These are phyloP conservation scores for Pseudogymnoascus verrucosus DNA, from an alignment of 2,329 filamentous ascomycete species.

Conservation along the genomic window DNA sequence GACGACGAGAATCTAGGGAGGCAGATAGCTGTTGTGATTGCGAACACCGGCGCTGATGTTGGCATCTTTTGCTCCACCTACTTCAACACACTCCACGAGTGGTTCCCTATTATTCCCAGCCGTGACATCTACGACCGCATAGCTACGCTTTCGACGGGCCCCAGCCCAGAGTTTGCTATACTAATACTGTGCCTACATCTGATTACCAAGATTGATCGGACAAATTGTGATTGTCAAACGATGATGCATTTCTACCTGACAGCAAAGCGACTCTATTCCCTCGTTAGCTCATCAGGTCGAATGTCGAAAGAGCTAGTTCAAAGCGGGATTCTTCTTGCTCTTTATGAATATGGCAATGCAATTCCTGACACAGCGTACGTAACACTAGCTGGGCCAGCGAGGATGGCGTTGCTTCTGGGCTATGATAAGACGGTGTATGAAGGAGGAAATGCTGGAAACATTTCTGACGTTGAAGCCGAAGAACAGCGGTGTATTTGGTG, in stretches of 20 bases:
- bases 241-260: conserved; percentile 5
- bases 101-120: conserved; percentile 5
- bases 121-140: conserved; percentile 8
- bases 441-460: background rate
- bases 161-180: background rate
- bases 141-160: background rate
- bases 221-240: background rate
- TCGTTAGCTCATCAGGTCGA: conserved; percentile 11
- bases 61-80: conserved; percentile 3
- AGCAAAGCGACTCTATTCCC: background rate
- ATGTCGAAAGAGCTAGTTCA: conserved; percentile 13
- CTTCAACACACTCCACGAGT: conserved; percentile 7
- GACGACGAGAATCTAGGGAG: background rate
- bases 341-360: conserved; percentile 14
- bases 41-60: conserved; percentile 4
- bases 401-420: conserved; percentile 13
- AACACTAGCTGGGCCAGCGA: conserved; percentile 12
- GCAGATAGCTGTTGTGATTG: conserved; percentile 4
- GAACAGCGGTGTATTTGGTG: background rate
- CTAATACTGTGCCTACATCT: conserved; percentile 2
- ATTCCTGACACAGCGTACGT: conserved; percentile 9
- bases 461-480: background rate
- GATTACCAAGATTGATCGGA: background rate
- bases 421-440: conserved; percentile 11
- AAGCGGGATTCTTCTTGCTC: conserved; percentile 13